Evolutionary conservation across 768 basidiomycete genomes (phyloP), one percentile per base, ranked within the genome.

Genomic region (Lentinula raphanica): DNA sequence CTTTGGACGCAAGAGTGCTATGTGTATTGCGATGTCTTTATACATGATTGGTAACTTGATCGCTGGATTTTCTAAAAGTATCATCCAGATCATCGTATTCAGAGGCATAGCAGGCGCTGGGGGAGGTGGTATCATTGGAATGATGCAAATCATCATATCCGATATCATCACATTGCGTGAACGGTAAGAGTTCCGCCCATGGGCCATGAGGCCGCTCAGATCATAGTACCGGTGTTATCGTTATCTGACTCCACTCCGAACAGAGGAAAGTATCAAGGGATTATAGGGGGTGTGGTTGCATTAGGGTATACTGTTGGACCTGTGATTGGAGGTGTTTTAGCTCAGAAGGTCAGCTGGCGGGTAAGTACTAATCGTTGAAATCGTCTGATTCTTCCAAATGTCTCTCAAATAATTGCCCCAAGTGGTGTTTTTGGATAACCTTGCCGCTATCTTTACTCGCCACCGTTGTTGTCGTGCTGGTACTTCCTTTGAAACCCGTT

Each of bases 351-450:
- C 3, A 77, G 77, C 50, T 88, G 87, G 87, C 72, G 80, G 59
- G 84, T 85, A 66, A 29, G 79, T 69, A 23, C 29, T 48, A 2
- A 28, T n/a, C 21, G n/a, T 48, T 15, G 27, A 54, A 48, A 3
- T 23, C 46, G 2, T 35, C 19, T 40, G 23, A 11, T n/a, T n/a
- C n/a, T n/a, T n/a, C n/a, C n/a, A n/a, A 46, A 28, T 36, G 36
- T n/a, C 28, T 54, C n/a, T 31, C 27, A n/a, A 19, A 28, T 9
- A 3, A 7, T 29, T 17, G 3, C 19, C 15, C 32, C 2, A 48
- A 85, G 82, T 89, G 88, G 87, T 88, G 86, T 65, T 88, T 88
- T 68, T 89, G 87, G 83, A 76, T 90, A 48, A 85, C 81, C 23
- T 73, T 90, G 1, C 88, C 88, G 0, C 64, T 86, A 2, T 82